Conservation (phyloP, 495 filamentous ascomycete species). For the Jackrogersella multiformis region DNA sequence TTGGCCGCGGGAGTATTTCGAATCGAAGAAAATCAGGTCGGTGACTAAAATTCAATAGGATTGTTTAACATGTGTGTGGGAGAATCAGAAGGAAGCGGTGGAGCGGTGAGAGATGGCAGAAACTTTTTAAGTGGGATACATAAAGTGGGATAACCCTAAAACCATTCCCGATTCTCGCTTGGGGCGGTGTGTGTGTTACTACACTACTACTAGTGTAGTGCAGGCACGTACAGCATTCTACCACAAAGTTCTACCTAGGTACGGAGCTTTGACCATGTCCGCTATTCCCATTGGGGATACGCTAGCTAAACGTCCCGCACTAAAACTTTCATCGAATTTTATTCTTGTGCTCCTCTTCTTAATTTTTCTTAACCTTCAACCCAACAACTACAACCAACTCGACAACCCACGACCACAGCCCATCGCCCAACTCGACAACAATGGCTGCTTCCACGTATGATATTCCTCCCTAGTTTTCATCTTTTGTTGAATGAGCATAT, state of each 20-base stretch:
- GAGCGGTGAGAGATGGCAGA: conserved; percentile 42
- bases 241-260: no score
- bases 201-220: no score
- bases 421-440: conserved; percentile 56
- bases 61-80: conserved; percentile 26
- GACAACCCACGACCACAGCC: conserved; percentile 42
- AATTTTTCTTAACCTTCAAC: conserved; percentile 25
- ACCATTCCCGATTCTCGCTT: conserved; percentile 31
- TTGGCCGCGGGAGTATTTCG: conserved; percentile 31
- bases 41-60: conserved; percentile 28
- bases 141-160: conserved; percentile 38
- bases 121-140: conserved; percentile 27
- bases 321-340: conserved; percentile 21
- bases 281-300: conserved; percentile 17
- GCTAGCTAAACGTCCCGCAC: conserved; percentile 14
- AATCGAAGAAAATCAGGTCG: not conserved
- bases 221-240: no score
- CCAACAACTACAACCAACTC: conserved; percentile 38
- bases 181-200: conserved; percentile 23
- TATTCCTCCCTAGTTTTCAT: conserved; percentile 52
- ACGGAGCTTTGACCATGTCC: not conserved
- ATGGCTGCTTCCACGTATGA: conserved; percentile 75
- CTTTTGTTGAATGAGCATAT: conserved; percentile 57
- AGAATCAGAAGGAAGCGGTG: conserved; percentile 2
- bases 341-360: conserved; percentile 20